Conservation (phyloP, 2,329 filamentous ascomycete species). For the Tolypocladium tundrense region DNA sequence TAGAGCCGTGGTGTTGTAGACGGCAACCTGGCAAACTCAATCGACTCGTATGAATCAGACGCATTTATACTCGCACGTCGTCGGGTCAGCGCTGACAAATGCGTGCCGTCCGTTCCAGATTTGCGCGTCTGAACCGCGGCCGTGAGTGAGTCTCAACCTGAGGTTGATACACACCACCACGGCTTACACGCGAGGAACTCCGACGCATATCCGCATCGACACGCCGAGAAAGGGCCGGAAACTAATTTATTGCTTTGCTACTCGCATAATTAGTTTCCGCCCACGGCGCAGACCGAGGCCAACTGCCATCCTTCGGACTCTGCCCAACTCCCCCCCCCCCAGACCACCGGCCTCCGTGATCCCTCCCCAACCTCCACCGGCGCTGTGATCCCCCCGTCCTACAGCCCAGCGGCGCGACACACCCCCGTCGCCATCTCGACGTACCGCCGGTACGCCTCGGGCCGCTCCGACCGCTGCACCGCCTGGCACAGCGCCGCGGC, state of each 20-base stretch:
- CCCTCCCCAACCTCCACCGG: too few relatives aligned
- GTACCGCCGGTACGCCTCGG: constrained; percentile 8
- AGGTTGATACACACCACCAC: neutral
- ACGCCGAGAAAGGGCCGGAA: neutral
- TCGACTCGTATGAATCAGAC: too few relatives aligned
- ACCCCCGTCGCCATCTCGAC: constrained; percentile 7
- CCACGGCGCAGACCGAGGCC: too few relatives aligned
- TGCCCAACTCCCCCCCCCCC: too few relatives aligned
- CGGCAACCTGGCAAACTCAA: neutral
- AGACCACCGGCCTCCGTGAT: too few relatives aligned
- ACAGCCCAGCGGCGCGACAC: constrained; percentile 10
- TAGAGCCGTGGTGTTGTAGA: neutral
- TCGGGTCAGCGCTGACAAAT: neutral
- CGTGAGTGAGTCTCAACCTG: neutral
- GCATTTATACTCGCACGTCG: neutral
- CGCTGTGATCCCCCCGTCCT: too few relatives aligned
- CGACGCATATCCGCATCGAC: too few relatives aligned
- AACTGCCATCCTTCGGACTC: too few relatives aligned
- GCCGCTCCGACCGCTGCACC: constrained; percentile 12
- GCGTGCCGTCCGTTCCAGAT: neutral
- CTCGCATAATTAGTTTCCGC: too few relatives aligned
- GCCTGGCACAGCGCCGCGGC: constrained; percentile 12
- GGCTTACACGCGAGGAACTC: neutral
- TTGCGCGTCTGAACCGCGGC: neutral
- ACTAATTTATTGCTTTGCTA: too few relatives aligned